Base-by-base conservation (phyloP, 2,329 filamentous ascomycete genomes). In the Fusarium tuaranense region DNA sequence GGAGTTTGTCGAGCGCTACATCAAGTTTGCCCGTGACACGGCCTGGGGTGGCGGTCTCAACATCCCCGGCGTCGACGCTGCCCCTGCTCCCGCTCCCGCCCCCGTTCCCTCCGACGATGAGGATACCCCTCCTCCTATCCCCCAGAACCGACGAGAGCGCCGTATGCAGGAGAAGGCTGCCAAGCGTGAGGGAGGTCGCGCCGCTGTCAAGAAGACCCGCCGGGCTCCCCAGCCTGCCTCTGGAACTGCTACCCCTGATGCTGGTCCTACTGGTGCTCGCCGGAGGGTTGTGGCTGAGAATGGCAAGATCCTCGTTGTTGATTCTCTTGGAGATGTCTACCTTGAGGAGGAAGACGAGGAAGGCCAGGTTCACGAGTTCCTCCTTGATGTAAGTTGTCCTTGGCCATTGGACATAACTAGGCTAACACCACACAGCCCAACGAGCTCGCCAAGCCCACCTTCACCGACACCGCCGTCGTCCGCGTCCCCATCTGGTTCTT, bases 251-350 rank as follows among this genome's bases (percentile, higher is more conserved):
- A 87, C 89, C 72, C 83, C 87, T 64, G 90, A 91, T 13, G 67
- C 78, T 63, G 76, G 76, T 22, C 91, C 94, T 2, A 89, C 92
- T 41, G 95, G 95, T 22, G 88, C 93, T 38, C 94, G 94, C 85
- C 97, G 96, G 88, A 90, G 94, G 39, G 94, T 98, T 18, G 91
- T 95, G 30, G 96, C 95, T 3, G 93, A 98, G 87, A 99, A 99
- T 79, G 97, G 97, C 76, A 99, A 98, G 87, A 88, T 97, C 1
- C 87, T 99, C 41, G 92, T 99, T 66, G 97, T 99, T 5, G 96
- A 99, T 83, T 94, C 94, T 1, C 87, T 93, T 12, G 97, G 97
- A 32, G 95, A 98, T 78, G 97, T 99, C 14, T 99, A 94, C 81
- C 87, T 99, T n/a, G 95, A 98, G 83, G 94, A 97, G 80, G 90